Conservation (phyloP, 129 eudicot genomes). For the Flaveria bidentis region DNA sequence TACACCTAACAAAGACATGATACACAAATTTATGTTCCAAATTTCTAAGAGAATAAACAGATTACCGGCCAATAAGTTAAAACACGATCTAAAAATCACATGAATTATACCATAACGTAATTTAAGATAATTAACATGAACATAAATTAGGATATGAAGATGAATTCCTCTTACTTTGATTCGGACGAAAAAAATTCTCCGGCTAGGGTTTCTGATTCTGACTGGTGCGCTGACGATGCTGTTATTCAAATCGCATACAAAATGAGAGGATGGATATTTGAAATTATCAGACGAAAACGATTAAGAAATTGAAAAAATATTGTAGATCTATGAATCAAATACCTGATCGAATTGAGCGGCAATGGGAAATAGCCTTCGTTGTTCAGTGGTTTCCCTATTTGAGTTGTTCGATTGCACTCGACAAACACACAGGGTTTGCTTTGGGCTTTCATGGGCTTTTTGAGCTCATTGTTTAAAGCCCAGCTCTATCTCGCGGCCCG, state of each 20-base stretch:
- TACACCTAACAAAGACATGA: conserved; percentile 1
- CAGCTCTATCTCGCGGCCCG: background rate
- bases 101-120: background rate
- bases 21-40: background rate
- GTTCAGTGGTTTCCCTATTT: background rate
- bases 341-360: conserved; percentile 9
- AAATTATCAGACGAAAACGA: background rate
- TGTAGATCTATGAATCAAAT: background rate
- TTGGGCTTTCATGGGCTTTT: conserved; percentile 11
- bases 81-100: background rate
- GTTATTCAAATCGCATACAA: conserved; percentile 2
- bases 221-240: background rate
- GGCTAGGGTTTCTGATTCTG: conserved; percentile 25
- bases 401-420: background rate
- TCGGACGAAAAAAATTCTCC: background rate
- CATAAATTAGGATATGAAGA: background rate
- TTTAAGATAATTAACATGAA: background rate
- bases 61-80: background rate
- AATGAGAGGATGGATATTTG: background rate
- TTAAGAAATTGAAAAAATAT: background rate
- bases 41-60: background rate
- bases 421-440: background rate
- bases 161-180: conserved; percentile 1
- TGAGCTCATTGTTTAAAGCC: background rate
- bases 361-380: background rate